A percentile compares a stretch with the other conserved stretches of the same genome.
Evolutionary conservation across 192 early-diverging fungal species (phyloP).

Genomic region (Anaeromyces robustus): DNA sequence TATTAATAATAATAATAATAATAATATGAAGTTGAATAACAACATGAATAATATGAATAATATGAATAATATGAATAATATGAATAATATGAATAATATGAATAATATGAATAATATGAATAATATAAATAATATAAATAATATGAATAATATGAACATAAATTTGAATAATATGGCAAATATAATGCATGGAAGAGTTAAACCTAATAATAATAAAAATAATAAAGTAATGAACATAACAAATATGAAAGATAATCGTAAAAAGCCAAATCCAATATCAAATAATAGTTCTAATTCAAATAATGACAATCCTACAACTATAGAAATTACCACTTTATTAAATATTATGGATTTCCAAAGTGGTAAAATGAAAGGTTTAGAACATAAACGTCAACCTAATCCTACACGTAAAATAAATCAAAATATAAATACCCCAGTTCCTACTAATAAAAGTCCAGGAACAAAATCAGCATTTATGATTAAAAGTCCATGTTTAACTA

Average conservation of each 20-base stretch:
- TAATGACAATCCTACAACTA: not conserved
- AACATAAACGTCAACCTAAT: not conserved
- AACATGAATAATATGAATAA: not conserved
- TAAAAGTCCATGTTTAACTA: not conserved
- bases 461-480: not conserved
- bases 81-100: not conserved
- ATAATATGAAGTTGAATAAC: not conserved
- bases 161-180: not conserved
- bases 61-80: not conserved
- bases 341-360: not conserved
- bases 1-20: not conserved
- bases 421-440: not conserved
- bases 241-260: not conserved
- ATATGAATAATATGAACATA: not conserved
- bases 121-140: not conserved
- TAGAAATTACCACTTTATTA: not conserved
- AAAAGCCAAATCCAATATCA: not conserved
- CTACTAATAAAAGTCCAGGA: not conserved
- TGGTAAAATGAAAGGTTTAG: not conserved
- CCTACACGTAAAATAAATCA: not conserved
- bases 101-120: not conserved
- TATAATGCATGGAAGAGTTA: too few species aligned
- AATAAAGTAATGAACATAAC: too few species aligned
- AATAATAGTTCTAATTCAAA: not conserved
- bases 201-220: too few species aligned